Base-by-base conservation (phyloP, 148 eudicot species). In the Arctostaphylos glauca region DNA sequence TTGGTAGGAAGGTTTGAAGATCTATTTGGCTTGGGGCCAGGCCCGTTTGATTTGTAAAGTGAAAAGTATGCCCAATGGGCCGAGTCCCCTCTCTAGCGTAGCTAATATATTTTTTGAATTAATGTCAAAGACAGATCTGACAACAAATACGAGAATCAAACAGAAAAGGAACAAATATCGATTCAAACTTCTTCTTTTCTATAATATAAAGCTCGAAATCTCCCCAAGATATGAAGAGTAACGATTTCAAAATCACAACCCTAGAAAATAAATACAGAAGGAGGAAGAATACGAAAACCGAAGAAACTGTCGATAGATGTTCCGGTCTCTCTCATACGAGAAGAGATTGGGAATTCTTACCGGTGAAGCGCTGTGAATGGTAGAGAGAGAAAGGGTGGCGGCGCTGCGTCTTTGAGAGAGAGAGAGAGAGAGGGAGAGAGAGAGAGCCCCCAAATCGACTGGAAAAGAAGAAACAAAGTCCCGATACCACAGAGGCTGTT, bases 311-410 rank as follows among this genome's bases (percentile, higher is more conserved):
- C 10, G 76, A 18, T 38, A 50, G 38, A 6, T 81, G 64, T 70
- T 70, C 6, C 12, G 48, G 4, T 70, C 43, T 67, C 83, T 81
- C 25, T 68, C 62, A 10, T 14, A n/a, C 66, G 44, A 80, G 23
- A 13, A 64, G 77, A 81, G 76, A 70, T 52, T 50, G 49, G 53
- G 56, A 68, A 56, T 60, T 18, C 83, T 81, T 71, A 81, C 83
- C 77, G 76, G 55, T 52, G 62, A 70, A 18, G 53, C 4, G 18
- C 48, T 18, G 50, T 48, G 64, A 53, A 38, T 18, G 77, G 67
- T 56, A 55, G 50, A 56, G 80, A 78, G 67, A 77, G 79, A 76
- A 53, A 53, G 5, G 62, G 72, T 66, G 80, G 80, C 71, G 19
- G 46, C 81, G 58, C 74, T 48, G 31, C 55, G 8, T 16, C 46